Evolutionary conservation across 1,284 basidiomycete genomes (phyloP).

Genomic region (Rhodotorula mucilaginosa): DNA sequence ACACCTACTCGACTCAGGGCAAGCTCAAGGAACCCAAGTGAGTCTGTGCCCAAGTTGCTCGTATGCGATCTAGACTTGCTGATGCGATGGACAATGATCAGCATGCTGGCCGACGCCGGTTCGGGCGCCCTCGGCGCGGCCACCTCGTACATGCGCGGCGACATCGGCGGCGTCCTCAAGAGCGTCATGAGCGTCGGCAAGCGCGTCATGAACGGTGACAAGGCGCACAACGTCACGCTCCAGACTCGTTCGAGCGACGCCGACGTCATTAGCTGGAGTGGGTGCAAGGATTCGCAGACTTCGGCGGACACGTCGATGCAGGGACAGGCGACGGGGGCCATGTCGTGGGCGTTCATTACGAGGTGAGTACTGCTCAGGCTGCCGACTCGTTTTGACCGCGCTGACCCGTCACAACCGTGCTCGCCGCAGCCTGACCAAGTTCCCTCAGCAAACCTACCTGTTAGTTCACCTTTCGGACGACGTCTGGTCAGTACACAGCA

Average conservation of each 20-base stretch:
- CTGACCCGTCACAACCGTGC: no score
- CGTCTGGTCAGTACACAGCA: background rate
- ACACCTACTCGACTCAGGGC: conserved; percentile 56
- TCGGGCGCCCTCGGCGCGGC: conserved; percentile 46
- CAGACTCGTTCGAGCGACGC: conserved; percentile 42
- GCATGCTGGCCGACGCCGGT: conserved; percentile 42
- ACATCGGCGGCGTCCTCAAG: conserved; percentile 49
- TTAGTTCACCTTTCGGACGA: background rate
- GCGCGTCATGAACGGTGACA: conserved; percentile 48
- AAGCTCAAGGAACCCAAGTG: conserved; percentile 52
- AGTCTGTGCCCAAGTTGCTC: background rate
- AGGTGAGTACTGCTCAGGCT: background rate
- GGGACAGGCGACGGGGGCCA: conserved; percentile 50
- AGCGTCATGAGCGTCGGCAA: conserved; percentile 48
- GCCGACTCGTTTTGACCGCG: no score
- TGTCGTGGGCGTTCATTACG: conserved; percentile 15
- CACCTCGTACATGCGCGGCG: conserved; percentile 51
- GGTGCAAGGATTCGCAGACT: conserved; percentile 42
- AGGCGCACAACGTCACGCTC: conserved; percentile 47
- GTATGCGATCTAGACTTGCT: background rate
- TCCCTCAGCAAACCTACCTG: conserved; percentile 71
- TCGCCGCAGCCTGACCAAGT: conserved; percentile 21
- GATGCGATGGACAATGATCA: background rate
- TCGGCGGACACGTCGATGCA: conserved; percentile 50
- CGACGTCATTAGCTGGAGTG: conserved; percentile 50